Evolutionary conservation across 345 rosid species (phyloP).

Genomic region (Barbarea vulgaris): DNA sequence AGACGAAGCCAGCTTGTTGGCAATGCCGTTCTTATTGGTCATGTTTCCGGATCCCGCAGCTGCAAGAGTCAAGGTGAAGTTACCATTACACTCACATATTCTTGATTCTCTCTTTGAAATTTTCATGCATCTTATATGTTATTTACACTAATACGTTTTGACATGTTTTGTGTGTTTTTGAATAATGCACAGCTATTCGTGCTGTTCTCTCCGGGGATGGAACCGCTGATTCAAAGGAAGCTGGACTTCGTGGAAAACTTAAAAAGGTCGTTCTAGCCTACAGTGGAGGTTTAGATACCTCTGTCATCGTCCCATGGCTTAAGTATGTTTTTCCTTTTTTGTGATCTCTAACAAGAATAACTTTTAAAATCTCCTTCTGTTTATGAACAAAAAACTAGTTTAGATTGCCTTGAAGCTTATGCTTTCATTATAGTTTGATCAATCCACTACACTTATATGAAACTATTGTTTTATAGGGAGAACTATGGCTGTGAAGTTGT

Average conservation of each 20-base stretch:
- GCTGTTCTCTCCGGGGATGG: slow-evolving; percentile 56
- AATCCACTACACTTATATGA: not conserved
- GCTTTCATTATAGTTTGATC: not conserved
- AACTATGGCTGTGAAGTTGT: slow-evolving; percentile 99
- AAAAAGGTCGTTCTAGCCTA: slow-evolving; percentile 95
- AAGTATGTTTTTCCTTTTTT: slow-evolving; percentile 49
- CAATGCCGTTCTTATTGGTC: slow-evolving; percentile 25
- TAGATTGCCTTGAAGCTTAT: not conserved
- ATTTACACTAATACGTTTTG: not conserved
- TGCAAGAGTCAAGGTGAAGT: slow-evolving; percentile 38
- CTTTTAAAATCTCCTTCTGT: not conserved
- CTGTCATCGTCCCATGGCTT: slow-evolving; percentile 97
- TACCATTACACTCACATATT: not conserved
- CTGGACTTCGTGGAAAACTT: slow-evolving; percentile 74
- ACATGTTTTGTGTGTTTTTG: not conserved
- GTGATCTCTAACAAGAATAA: not conserved
- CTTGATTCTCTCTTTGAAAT: not conserved
- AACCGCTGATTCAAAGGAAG: slow-evolving; percentile 40
- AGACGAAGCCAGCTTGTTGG: slow-evolving; percentile 35
- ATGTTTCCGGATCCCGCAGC: slow-evolving; percentile 5
- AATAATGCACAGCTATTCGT: slow-evolving; percentile 51
- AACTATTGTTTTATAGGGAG: slow-evolving; percentile 51
- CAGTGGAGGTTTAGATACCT: slow-evolving; percentile 97
- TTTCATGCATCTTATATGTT: slow-evolving; percentile 4
- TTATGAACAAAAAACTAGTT: not conserved